Evolutionary conservation across 2,329 filamentous ascomycete genomes (phyloP).

Genomic region (Gnomoniopsis smithogilvyi): DNA sequence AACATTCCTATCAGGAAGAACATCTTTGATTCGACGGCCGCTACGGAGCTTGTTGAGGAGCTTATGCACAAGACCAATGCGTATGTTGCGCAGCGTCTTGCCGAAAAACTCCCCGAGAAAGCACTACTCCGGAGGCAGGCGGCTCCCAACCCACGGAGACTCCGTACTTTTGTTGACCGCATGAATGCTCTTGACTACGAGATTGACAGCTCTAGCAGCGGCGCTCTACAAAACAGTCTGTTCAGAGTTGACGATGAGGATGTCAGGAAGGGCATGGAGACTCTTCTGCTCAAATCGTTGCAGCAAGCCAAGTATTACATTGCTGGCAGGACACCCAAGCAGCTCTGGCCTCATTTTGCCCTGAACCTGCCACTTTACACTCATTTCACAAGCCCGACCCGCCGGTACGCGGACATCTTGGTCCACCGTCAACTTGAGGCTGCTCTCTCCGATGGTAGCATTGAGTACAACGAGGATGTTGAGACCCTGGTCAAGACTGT

Average conservation of each 20-base stretch:
- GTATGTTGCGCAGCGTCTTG: slow-evolving; percentile 82
- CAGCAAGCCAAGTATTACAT: slow-evolving; percentile 94
- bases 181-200: slow-evolving; percentile 91
- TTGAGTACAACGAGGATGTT: slow-evolving; percentile 85
- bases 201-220: slow-evolving; percentile 85
- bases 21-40: slow-evolving; percentile 86
- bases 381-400: slow-evolving; percentile 93
- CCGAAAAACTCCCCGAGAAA: slow-evolving; percentile 79
- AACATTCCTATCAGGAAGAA: slow-evolving; percentile 96
- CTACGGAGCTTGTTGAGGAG: slow-evolving; percentile 93
- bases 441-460: slow-evolving; percentile 73
- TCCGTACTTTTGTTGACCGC: slow-evolving; percentile 86
- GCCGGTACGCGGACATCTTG: slow-evolving; percentile 90
- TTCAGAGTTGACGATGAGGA: slow-evolving; percentile 90
- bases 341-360: slow-evolving; percentile 82
- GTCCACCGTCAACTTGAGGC: slow-evolving; percentile 94
- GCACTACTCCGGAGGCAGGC: slow-evolving; percentile 86
- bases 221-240: slow-evolving; percentile 86
- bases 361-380: slow-evolving; percentile 93
- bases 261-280: slow-evolving; percentile 97
- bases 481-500: slow-evolving; percentile 88
- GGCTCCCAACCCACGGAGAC: slow-evolving; percentile 79
- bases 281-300: slow-evolving; percentile 91
- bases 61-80: slow-evolving; percentile 90
- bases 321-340: slow-evolving; percentile 71